phyloP scores from a whole-genome alignment of 148 eudicot species.

The Vaccinium darrowii region DNA sequence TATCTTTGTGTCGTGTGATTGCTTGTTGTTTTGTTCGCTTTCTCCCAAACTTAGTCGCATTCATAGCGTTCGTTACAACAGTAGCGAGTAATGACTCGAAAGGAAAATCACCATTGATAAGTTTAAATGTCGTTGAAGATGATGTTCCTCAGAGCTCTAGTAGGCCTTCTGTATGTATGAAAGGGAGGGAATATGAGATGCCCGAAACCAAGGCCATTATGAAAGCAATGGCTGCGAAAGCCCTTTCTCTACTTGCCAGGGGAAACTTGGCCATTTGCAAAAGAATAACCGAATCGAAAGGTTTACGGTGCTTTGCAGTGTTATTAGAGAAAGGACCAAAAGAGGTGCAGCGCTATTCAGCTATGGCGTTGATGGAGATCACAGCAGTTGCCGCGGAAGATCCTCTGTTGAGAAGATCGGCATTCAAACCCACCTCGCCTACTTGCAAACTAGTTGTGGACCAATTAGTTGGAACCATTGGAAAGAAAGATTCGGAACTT shows the following conservation, averaged over 20 bases:
- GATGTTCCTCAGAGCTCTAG: background rate
- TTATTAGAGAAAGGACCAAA: slow-evolving; percentile 6
- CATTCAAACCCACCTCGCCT: slow-evolving; percentile 17
- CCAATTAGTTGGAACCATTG: background rate
- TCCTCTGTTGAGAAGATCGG: slow-evolving; percentile 5
- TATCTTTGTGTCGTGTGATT: too few species aligned
- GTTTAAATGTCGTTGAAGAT: background rate
- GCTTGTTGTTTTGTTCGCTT: too few species aligned
- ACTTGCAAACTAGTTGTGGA: slow-evolving; percentile 9
- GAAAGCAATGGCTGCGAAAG: slow-evolving; percentile 18
- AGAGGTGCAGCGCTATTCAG: slow-evolving; percentile 1
- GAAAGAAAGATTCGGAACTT: slow-evolving; percentile 2
- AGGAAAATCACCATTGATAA: too few species aligned
- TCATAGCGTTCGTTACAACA: too few species aligned
- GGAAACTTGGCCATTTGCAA: slow-evolving; percentile 11
- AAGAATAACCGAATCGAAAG: slow-evolving; percentile 5
- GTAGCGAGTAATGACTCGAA: too few species aligned
- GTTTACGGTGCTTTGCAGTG: slow-evolving; percentile 9
- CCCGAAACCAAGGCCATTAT: background rate
- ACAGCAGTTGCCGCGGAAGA: slow-evolving; percentile 11
- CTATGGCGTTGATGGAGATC: slow-evolving; percentile 14
- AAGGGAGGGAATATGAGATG: slow-evolving; percentile 11
- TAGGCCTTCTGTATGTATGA: background rate
- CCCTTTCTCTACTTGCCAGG: slow-evolving; percentile 10
- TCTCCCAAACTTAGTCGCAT: too few species aligned